Percentiles rank a stretch among this genome's conserved stretches.
phyloP scores from a whole-genome alignment of 2,329 filamentous ascomycete genomes.

The Dactylonectria estremocensis region DNA sequence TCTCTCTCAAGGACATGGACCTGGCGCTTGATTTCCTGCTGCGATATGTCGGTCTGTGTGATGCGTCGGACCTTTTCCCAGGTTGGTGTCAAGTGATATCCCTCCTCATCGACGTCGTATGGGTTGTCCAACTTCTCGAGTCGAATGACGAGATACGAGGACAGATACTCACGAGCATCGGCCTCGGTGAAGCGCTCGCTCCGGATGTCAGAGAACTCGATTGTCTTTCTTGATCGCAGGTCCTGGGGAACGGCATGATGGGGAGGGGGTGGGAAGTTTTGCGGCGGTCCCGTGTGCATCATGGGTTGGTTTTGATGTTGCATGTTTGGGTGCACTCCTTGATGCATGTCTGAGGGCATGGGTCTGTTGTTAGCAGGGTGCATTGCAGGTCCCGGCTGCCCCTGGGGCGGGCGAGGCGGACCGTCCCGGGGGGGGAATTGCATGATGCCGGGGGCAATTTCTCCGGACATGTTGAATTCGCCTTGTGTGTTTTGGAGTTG shows the following conservation, averaged over 20 bases:
- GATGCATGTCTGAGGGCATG: constrained; percentile 4
- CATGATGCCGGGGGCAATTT: neutral
- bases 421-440: constrained; percentile 6
- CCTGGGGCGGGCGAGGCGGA: constrained; percentile 3
- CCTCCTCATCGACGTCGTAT: constrained; percentile 56
- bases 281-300: constrained; percentile 18
- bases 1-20: constrained; percentile 56
- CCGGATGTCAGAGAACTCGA: constrained; percentile 56
- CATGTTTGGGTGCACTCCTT: constrained; percentile 19
- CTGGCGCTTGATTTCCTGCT: constrained; percentile 54
- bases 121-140: constrained; percentile 57
- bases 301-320: constrained; percentile 14
- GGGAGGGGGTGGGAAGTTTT: constrained; percentile 37
- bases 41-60: constrained; percentile 55
- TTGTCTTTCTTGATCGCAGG: constrained; percentile 29
- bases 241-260: constrained; percentile 28
- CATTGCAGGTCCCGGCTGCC: constrained; percentile 3
- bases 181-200: constrained; percentile 55
- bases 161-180: constrained; percentile 57
- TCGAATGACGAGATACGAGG: constrained; percentile 58
- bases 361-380: neutral
- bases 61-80: constrained; percentile 59
- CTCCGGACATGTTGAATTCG: constrained; percentile 11
- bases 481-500: neutral
- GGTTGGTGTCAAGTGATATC: constrained; percentile 50